phyloP scores from a whole-genome alignment of 148 eudicot species.

The Nepenthes gracilis region DNA sequence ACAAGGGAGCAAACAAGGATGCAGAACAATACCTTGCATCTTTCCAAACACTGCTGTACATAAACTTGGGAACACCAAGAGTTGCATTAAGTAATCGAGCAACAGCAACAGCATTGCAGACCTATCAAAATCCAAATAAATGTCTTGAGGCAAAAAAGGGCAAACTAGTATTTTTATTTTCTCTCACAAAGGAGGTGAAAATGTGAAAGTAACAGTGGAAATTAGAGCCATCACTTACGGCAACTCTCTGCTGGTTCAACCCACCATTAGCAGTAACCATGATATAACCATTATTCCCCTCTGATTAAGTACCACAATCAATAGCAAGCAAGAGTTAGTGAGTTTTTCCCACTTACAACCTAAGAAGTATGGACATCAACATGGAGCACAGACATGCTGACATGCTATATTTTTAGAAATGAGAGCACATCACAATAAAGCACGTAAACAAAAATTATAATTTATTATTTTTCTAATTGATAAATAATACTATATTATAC shows the following conservation, averaged over 20 bases:
- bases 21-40: constrained; percentile 56
- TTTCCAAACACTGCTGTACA: constrained; percentile 97
- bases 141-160: constrained; percentile 1
- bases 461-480: too few relatives aligned
- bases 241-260: constrained; percentile 97
- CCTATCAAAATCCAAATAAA: constrained; percentile 32
- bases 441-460: too few relatives aligned
- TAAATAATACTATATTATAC: too few relatives aligned
- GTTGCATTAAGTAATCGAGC: constrained; percentile 95
- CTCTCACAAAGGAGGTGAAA: neutral
- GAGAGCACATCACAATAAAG: too few relatives aligned
- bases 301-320: constrained; percentile 26
- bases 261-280: constrained; percentile 97
- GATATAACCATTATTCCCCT: constrained; percentile 77
- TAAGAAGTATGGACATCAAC: too few relatives aligned
- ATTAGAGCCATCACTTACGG: constrained; percentile 44
- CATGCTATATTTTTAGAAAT: too few relatives aligned
- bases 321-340: constrained; percentile 5
- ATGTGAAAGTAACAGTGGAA: neutral
- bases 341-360: neutral
- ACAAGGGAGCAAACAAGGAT: constrained; percentile 3
- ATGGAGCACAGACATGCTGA: too few relatives aligned
- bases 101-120: constrained; percentile 96
- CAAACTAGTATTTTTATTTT: too few relatives aligned
- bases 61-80: constrained; percentile 82